Conservation (phyloP, 2,329 filamentous ascomycete species). For the Lecanicillium sp. region DNA sequence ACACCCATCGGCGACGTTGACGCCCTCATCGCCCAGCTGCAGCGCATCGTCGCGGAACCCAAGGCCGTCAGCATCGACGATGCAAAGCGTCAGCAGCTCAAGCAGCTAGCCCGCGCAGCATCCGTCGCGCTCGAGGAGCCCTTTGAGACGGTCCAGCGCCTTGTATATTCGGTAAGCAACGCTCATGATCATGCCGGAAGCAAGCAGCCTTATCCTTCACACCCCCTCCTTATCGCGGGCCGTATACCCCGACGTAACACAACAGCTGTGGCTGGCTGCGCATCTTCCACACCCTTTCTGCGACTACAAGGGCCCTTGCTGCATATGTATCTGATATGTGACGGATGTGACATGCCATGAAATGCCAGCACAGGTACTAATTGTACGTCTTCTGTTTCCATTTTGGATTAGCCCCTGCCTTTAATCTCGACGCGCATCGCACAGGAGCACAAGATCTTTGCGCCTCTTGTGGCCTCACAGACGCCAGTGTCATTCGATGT, state of each 20-base stretch:
- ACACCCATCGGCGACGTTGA: neutral
- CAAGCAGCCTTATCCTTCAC: too few species aligned
- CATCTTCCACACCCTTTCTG: too few species aligned
- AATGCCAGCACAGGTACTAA: too few species aligned
- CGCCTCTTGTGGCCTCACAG: constrained; percentile 7
- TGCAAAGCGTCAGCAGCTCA: constrained; percentile 6
- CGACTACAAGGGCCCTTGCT: too few species aligned
- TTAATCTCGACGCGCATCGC: constrained; percentile 16
- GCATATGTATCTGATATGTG: too few species aligned
- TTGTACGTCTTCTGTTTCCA: neutral
- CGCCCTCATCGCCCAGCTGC: constrained; percentile 16
- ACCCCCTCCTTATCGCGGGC: too few species aligned
- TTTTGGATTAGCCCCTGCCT: constrained; percentile 11
- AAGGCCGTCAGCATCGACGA: constrained; percentile 3
- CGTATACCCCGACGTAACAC: too few species aligned
- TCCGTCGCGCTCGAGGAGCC: constrained; percentile 16
- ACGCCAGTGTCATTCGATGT: constrained; percentile 12
- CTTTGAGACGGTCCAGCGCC: constrained; percentile 17
- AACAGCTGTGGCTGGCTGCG: too few species aligned
- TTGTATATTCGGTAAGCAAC: constrained; percentile 15
- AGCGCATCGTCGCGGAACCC: constrained; percentile 11
- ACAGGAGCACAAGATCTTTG: constrained; percentile 16
- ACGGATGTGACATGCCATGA: too few species aligned
- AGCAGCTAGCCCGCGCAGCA: constrained; percentile 13
- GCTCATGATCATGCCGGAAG: too few species aligned